Evolutionary conservation across 495 filamentous ascomycete genomes (phyloP).

Genomic region (Penicillium psychrofluorescens): DNA sequence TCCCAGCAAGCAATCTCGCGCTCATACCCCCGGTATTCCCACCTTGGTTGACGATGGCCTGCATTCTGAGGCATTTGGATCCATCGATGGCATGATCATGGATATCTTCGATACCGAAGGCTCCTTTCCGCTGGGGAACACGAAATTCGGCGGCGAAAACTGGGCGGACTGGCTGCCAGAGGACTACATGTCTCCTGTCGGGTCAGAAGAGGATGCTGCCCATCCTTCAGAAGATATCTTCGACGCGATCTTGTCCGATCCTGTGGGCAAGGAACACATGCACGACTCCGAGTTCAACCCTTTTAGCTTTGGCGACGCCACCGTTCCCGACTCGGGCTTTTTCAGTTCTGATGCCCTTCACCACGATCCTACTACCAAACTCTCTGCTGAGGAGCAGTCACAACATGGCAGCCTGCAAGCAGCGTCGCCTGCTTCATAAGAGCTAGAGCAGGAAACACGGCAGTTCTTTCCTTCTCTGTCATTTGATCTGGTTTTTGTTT

Average conservation of each 20-base stretch:
- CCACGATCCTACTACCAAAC: slow-evolving; percentile 16
- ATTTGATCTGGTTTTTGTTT: slow-evolving; percentile 2
- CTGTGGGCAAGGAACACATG: slow-evolving; percentile 24
- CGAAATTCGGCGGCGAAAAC: slow-evolving; percentile 16
- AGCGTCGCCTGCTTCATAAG: slow-evolving; percentile 9
- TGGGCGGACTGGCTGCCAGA: slow-evolving; percentile 36
- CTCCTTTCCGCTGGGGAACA: slow-evolving; percentile 17
- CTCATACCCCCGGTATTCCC: slow-evolving; percentile 4
- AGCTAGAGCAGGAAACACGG: not conserved
- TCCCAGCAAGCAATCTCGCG: slow-evolving; percentile 12
- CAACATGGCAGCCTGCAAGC: slow-evolving; percentile 7
- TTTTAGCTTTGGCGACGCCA: slow-evolving; percentile 22
- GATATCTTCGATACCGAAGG: slow-evolving; percentile 33
- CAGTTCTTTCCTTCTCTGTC: not conserved
- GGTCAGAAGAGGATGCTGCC: slow-evolving; percentile 16
- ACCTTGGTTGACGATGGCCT: slow-evolving; percentile 14
- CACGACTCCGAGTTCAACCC: slow-evolving; percentile 20
- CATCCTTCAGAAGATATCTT: slow-evolving; percentile 28
- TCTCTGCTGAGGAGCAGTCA: slow-evolving; percentile 6
- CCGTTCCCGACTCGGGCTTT: slow-evolving; percentile 31
- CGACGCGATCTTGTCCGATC: slow-evolving; percentile 32
- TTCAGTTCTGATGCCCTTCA: slow-evolving; percentile 33
- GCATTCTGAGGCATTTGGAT: slow-evolving; percentile 19
- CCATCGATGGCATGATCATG: slow-evolving; percentile 32
- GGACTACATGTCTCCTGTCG: slow-evolving; percentile 28